Percentiles rank a stretch among this genome's conserved stretches.
phyloP scores from a whole-genome alignment of 352 stramenopile species.

The Phytophthora tubulina region DNA sequence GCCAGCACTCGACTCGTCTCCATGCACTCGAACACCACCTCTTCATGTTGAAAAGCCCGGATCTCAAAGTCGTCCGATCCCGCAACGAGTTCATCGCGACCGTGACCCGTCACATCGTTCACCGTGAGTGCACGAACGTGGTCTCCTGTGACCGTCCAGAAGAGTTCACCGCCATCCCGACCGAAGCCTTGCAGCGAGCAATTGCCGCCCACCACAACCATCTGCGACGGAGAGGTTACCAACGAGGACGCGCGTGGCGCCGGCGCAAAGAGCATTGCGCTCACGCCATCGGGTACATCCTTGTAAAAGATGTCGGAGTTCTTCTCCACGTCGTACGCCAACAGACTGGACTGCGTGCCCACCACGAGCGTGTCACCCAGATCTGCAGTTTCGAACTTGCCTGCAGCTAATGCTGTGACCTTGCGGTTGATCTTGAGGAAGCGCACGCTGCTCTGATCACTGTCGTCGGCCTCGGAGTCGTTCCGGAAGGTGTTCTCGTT shows the following conservation, averaged over 20 bases:
- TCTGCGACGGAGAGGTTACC: slow-evolving; percentile 47
- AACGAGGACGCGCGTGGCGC: slow-evolving; percentile 40
- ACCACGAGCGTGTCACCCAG: slow-evolving; percentile 87
- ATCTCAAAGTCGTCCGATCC: slow-evolving; percentile 94
- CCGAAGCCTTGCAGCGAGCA: slow-evolving; percentile 93
- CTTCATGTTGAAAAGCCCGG: slow-evolving; percentile 89
- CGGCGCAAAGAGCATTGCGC: slow-evolving; percentile 82
- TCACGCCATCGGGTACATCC: slow-evolving; percentile 87
- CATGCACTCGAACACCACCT: slow-evolving; percentile 89
- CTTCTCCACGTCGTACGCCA: slow-evolving; percentile 94
- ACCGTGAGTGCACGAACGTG: slow-evolving; percentile 88
- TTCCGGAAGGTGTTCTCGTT: slow-evolving; percentile 72
- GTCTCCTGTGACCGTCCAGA: slow-evolving; percentile 94
- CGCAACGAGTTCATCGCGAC: slow-evolving; percentile 83
- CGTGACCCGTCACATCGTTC: slow-evolving; percentile 76
- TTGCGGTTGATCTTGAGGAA: slow-evolving; percentile 95
- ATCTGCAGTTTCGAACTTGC: slow-evolving; percentile 72
- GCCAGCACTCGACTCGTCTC: slow-evolving; percentile 86
- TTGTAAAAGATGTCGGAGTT: slow-evolving; percentile 96
- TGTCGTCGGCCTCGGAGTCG: slow-evolving; percentile 44
- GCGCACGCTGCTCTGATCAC: slow-evolving; percentile 62
- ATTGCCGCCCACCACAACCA: slow-evolving; percentile 94
- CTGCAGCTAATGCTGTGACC: slow-evolving; percentile 81
- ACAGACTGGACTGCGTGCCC: slow-evolving; percentile 89
- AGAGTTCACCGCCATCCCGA: slow-evolving; percentile 81